Conservation (phyloP, 805 yeast genomes). For the Yarrowia yakushimensis region DNA sequence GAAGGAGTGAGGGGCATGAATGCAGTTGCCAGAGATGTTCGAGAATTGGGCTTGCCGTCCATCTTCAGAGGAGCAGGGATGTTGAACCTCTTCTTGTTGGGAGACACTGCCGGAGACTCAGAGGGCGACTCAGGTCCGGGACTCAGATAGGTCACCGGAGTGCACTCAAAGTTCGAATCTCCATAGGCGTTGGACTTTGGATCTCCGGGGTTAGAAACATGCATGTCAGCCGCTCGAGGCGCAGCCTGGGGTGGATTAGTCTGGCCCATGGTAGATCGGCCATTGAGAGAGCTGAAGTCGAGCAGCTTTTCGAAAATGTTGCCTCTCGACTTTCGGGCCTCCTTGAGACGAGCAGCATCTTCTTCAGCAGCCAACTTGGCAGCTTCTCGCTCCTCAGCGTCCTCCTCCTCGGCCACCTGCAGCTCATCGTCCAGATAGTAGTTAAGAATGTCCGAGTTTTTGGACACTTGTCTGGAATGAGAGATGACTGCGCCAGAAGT, state of each 20-base stretch:
- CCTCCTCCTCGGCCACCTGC: constrained; percentile 18
- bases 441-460: constrained; percentile 14
- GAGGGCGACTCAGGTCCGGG: constrained; percentile 15
- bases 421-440: constrained; percentile 18
- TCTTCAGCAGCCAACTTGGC: not conserved
- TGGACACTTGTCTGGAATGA: constrained; percentile 1
- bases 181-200: not conserved
- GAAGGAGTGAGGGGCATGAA: constrained; percentile 14
- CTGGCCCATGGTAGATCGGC: constrained; percentile 6
- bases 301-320: constrained; percentile 15
- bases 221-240: not conserved
- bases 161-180: not conserved
- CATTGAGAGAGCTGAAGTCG: not conserved
- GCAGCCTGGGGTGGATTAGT: not conserved
- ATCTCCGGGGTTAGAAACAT: not conserved
- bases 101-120: constrained; percentile 2
- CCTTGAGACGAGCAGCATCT: constrained; percentile 9
- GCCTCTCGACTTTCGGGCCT: constrained; percentile 11
- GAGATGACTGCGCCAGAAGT: not conserved
- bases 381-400: constrained; percentile 8
- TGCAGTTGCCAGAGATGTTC: constrained; percentile 22
- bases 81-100: constrained; percentile 7
- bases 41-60: constrained; percentile 21
- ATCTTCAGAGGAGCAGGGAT: constrained; percentile 7
- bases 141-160: constrained; percentile 7